Conservation (phyloP, 2,329 filamentous ascomycete species). For the Botryosphaeria agaves region DNA sequence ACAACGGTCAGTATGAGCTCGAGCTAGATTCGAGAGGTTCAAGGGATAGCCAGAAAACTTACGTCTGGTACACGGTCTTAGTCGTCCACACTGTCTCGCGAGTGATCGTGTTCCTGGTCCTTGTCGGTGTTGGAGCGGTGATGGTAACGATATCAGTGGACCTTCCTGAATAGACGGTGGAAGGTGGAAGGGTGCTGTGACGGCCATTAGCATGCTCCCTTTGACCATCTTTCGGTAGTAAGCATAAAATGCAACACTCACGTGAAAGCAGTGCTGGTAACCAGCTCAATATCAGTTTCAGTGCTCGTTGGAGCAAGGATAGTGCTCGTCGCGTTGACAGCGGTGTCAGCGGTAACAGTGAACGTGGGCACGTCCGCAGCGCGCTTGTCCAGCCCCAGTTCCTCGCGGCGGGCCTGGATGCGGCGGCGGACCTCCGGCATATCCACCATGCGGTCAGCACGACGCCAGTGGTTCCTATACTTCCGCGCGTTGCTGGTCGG, state of each 20-base stretch:
- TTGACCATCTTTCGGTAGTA: no score
- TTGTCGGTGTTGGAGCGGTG: conserved; percentile 13
- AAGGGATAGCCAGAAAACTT: conserved; percentile 1
- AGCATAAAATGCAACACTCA: no score
- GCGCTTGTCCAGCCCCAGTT: no score
- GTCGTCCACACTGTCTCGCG: conserved; percentile 14
- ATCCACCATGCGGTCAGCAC: neutral
- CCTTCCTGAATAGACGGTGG: conserved; percentile 9
- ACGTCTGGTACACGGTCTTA: conserved; percentile 15
- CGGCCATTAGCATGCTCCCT: neutral
- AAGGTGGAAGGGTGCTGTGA: conserved; percentile 6
- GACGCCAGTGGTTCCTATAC: no score
- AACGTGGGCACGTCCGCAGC: conserved; percentile 18
- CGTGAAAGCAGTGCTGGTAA: neutral
- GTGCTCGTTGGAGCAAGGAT: conserved; percentile 1
- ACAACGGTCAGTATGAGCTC: neutral
- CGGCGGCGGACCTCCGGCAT: neutral
- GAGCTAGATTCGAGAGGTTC: neutral
- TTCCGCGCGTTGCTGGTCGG: conserved; percentile 2
- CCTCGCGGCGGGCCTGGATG: conserved; percentile 5
- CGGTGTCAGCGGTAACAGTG: conserved; percentile 11
- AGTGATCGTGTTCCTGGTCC: conserved; percentile 7
- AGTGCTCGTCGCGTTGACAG: neutral
- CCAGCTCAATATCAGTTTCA: conserved; percentile 2
- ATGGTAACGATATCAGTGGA: conserved; percentile 7